Evolutionary conservation across 257 asterid species (phyloP).

Genomic region (Ocimum tenuiflorum): DNA sequence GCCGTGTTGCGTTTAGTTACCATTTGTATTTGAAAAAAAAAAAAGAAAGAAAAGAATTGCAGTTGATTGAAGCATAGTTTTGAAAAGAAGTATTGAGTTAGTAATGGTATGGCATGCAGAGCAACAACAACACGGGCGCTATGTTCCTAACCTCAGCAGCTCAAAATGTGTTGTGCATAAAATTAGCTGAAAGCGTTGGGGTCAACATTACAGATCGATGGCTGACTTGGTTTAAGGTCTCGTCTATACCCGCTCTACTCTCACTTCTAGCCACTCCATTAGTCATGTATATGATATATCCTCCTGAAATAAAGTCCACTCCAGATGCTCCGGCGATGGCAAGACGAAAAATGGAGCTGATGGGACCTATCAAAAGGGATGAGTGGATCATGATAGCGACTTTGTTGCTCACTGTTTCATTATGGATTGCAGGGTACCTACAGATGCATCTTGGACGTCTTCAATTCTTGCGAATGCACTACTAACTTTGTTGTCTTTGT

Average conservation of each 20-base stretch:
- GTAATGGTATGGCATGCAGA: too few species aligned
- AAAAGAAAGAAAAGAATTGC: slow-evolving; percentile 31
- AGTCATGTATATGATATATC: slow-evolving; percentile 36
- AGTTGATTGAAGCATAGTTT: slow-evolving; percentile 64
- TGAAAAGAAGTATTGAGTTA: too few species aligned
- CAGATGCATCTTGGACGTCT: too few species aligned
- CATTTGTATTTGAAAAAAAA: too few species aligned
- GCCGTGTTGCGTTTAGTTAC: too few species aligned
- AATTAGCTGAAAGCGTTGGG: slow-evolving; percentile 65
- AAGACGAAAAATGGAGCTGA: slow-evolving; percentile 43
- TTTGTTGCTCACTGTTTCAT: slow-evolving; percentile 50
- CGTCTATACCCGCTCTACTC: slow-evolving; percentile 46
- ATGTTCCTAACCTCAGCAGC: too few species aligned
- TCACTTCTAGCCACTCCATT: slow-evolving; percentile 47
- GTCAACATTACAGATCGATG: slow-evolving; percentile 53
- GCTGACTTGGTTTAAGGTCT: slow-evolving; percentile 66
- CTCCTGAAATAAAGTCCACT: slow-evolving; percentile 18
- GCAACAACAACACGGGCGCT: too few species aligned
- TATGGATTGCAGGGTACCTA: slow-evolving; percentile 75
- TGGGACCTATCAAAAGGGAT: slow-evolving; percentile 64
- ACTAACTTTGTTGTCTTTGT: too few species aligned
- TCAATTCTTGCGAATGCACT: too few species aligned
- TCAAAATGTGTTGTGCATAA: slow-evolving; percentile 29
- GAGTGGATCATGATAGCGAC: slow-evolving; percentile 76
- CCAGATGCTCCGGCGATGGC: slow-evolving; percentile 78